These are phyloP conservation scores for Boletus calvinii DNA, from an alignment of 1,284 basidiomycete genomes.

Conservation along the genomic window DNA sequence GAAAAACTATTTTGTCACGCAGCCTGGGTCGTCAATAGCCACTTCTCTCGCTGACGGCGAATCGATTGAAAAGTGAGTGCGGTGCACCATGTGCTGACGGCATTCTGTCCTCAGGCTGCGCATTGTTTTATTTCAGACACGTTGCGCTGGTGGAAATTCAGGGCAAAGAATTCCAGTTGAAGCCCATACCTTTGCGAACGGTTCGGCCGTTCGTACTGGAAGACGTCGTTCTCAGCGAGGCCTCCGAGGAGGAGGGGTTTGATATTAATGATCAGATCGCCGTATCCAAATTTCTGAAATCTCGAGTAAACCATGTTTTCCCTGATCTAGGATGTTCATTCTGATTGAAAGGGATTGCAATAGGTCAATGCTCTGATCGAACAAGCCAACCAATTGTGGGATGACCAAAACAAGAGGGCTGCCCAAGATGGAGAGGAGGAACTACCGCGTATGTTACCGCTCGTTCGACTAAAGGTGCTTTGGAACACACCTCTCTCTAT, in stretches of 20 bases:
- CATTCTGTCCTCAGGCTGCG: neutral
- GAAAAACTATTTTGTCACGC: constrained; percentile 88
- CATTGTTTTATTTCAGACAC: constrained; percentile 52
- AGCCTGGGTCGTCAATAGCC: constrained; percentile 94
- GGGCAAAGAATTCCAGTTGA: constrained; percentile 83
- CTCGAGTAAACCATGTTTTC: constrained; percentile 45
- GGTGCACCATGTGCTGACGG: neutral
- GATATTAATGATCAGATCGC: constrained; percentile 79
- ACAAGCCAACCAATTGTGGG: constrained; percentile 76
- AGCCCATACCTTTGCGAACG: constrained; percentile 84
- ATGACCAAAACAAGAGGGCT: constrained; percentile 69
- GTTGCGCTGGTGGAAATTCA: constrained; percentile 86
- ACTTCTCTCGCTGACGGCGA: constrained; percentile 93
- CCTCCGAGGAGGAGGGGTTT: constrained; percentile 72
- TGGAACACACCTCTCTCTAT: neutral
- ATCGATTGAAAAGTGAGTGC: constrained; percentile 77
- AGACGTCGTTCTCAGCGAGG: constrained; percentile 74
- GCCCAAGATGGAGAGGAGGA: constrained; percentile 68
- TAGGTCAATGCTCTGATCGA: constrained; percentile 82
- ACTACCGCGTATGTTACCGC: constrained; percentile 75
- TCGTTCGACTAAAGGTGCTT: constrained; percentile 81
- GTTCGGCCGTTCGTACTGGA: constrained; percentile 96
- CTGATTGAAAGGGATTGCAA: neutral
- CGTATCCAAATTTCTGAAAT: constrained; percentile 78
- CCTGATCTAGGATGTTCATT: neutral